Percentiles rank a stretch among this genome's conserved stretches.
These are phyloP conservation scores for Auriculariales sp. DNA, from an alignment of 768 basidiomycete species.

Conservation along the genomic window DNA sequence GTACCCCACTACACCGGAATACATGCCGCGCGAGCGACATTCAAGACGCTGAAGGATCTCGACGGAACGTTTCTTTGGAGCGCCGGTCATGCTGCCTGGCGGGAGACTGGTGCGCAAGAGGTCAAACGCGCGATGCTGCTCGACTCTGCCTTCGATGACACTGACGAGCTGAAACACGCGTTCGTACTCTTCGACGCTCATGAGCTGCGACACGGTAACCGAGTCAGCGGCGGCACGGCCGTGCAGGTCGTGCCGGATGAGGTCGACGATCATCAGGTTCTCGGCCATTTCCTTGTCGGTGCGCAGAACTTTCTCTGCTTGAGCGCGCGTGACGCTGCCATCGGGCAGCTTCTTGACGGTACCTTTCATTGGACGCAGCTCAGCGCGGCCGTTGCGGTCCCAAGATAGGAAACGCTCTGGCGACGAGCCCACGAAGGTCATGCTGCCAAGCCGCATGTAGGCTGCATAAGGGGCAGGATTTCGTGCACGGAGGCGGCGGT, in stretches of 20 bases:
- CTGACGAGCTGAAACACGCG: conserved; percentile 94
- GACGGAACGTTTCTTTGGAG: conserved; percentile 87
- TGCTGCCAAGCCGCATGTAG: conserved; percentile 63
- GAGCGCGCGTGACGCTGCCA: conserved; percentile 37
- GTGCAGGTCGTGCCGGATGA: conserved; percentile 86
- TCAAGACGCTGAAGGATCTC: conserved; percentile 79
- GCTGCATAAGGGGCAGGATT: conserved; percentile 88
- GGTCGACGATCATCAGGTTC: conserved; percentile 96
- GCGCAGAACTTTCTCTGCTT: conserved; percentile 51
- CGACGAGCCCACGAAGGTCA: conserved; percentile 70
- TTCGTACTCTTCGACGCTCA: conserved; percentile 79
- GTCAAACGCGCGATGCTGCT: conserved; percentile 49
- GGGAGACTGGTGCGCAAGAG: conserved; percentile 68
- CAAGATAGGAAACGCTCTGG: conserved; percentile 86
- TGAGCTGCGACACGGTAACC: conserved; percentile 75
- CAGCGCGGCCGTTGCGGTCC: conserved; percentile 48
- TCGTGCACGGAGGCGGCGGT: conserved; percentile 48
- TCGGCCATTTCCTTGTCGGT: conserved; percentile 86
- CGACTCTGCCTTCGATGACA: conserved; percentile 64
- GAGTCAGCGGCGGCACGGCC: conserved; percentile 59
- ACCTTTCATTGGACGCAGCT: conserved; percentile 91
- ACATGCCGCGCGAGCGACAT: conserved; percentile 54
- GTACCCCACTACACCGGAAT: conserved; percentile 90
- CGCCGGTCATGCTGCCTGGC: conserved; percentile 95
- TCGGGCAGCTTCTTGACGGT: conserved; percentile 50